Evolutionary conservation across 768 basidiomycete species (phyloP), one percentile per base, ranked within the genome.

Genomic region (Kwoniella mangroviensis): DNA sequence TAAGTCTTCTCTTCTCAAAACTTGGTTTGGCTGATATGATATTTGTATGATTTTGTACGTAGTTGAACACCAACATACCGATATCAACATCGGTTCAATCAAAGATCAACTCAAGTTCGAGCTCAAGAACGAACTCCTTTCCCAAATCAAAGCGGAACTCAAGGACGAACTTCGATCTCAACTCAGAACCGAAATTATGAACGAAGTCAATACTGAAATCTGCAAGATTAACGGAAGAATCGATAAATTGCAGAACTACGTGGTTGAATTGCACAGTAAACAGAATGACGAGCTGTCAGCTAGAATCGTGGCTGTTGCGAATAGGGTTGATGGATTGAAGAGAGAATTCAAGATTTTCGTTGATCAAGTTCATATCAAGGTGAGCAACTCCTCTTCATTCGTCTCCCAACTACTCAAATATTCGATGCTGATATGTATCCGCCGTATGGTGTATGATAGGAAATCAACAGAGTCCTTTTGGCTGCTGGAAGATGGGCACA

Each of bases 401-500:
- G 3, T 17, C 21, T 17, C 15, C 4, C 13, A 4, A 19, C 15
- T 17, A 2, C 58, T 26, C 13, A 41, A 5, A 52, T 21, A 21
- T 12, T 21, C 17, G 59, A 43, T 9, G n/a, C 11, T 28, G 42
- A 21, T 28, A 17, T 40, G 34, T 6, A 28, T 52, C 11, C 7
- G 12, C 1, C 13, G 1, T 26, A 1, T 22, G 53, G 11, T 11
- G 2, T 57, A 6, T 15, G n/a, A 26, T 40, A 64, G 63, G 51
- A 26, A 15, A 54, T 54, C 24, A 64, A 64, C 34, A 26, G 52
- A 19, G 63, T 54, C 6, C 21, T 64, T 4, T 24, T 53, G 3
- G 49, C 34, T 19, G 34, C 24, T 41, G 63, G 63, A 40, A 52
- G 28, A 53, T 64, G 63, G 63, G 63, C 63, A 17, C 51, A 53